Percentiles rank a stretch among this genome's conserved stretches.
Evolutionary conservation across 306 rosid genomes (phyloP).

Genomic region (Vicia villosa): DNA sequence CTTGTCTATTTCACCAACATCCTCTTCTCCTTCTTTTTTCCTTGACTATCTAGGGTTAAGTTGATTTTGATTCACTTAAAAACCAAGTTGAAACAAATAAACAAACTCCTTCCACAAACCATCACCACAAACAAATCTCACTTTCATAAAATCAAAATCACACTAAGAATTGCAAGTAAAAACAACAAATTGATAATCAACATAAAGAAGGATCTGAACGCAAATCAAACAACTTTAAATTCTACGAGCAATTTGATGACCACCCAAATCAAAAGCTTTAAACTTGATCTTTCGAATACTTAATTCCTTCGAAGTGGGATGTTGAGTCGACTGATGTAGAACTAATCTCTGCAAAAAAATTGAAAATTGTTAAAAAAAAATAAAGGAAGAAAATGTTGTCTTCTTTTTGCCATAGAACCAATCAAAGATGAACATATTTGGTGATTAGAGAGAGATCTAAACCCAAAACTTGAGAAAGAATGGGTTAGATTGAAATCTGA

Average conservation of each 20-base stretch:
- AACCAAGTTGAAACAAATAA: too few species aligned
- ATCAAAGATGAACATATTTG: constrained; percentile 37
- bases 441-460: too few species aligned
- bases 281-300: constrained; percentile 85
- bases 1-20: too few species aligned
- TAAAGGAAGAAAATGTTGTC: constrained; percentile 78
- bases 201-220: neutral
- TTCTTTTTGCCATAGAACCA: constrained; percentile 89
- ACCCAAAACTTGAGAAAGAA: too few species aligned
- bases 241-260: constrained; percentile 85
- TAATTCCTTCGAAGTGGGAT: constrained; percentile 85
- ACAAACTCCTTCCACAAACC: too few species aligned
- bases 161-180: too few species aligned
- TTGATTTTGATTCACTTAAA: too few species aligned
- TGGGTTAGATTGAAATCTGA: too few species aligned
- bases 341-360: constrained; percentile 65
- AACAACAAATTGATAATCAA: neutral
- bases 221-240: constrained; percentile 59
- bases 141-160: too few species aligned
- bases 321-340: constrained; percentile 88
- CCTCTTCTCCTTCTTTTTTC: too few species aligned
- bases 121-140: too few species aligned
- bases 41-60: too few species aligned
- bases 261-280: constrained; percentile 93
- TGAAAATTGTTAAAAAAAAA: neutral